phyloP scores from a whole-genome alignment of 495 filamentous ascomycete species.

The Annulohypoxylon nitens region DNA sequence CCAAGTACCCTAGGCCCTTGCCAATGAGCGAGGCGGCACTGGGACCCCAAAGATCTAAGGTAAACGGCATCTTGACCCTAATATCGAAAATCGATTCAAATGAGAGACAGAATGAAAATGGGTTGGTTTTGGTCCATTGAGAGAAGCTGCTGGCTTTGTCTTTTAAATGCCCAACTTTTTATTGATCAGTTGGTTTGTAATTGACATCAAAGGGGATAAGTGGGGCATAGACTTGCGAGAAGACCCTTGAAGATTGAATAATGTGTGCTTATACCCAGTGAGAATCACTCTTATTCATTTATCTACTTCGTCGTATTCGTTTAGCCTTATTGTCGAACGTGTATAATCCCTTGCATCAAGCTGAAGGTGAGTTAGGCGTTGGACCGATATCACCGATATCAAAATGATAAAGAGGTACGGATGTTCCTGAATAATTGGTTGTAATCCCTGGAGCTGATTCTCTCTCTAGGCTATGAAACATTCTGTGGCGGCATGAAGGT shows the following conservation, averaged over 20 bases:
- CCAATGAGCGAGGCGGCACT: conserved; percentile 10
- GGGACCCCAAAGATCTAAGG: conserved; percentile 18
- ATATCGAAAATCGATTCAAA: not conserved
- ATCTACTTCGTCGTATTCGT: not conserved
- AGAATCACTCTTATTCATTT: not conserved
- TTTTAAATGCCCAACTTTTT: not conserved
- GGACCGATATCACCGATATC: not conserved
- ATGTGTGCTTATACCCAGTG: not conserved
- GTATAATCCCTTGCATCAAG: not conserved
- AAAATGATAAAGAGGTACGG: too few relatives aligned
- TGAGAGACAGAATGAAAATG: not conserved
- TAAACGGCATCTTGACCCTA: conserved; percentile 20
- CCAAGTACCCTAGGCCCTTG: conserved; percentile 27
- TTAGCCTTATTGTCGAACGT: not conserved
- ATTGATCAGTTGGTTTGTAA: not conserved
- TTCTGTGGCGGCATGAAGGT: too few relatives aligned
- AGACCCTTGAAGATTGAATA: not conserved
- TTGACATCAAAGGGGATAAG: not conserved
- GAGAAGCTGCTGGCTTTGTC: not conserved
- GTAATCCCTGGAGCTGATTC: too few relatives aligned
- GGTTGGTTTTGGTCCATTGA: not conserved
- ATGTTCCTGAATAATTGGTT: too few relatives aligned
- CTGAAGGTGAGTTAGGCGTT: not conserved
- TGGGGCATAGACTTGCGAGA: not conserved
- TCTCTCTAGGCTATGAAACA: too few relatives aligned